Evolutionary conservation across 2,329 filamentous ascomycete genomes (phyloP), one percentile per base, ranked within the genome.

Genomic region (Mollisiaceae sp.): DNA sequence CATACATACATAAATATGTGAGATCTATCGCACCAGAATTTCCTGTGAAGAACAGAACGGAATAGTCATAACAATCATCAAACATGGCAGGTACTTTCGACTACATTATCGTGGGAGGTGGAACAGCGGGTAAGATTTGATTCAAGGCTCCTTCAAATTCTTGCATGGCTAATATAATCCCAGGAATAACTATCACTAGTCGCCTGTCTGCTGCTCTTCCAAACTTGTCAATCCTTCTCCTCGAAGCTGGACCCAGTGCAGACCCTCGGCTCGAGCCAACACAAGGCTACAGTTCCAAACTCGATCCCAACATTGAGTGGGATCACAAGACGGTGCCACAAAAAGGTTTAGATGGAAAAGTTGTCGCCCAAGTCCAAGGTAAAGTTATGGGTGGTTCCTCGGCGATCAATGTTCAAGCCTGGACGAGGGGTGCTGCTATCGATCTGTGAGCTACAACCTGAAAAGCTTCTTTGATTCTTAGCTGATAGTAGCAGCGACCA

Each of bases 371-470:
- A 18, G 72, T 74, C 20, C 65, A 74, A 9, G 78, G 77, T 8
- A 82, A 80, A 54, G 78, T 75, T 0, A 71, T 83, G 2, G 78
- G 80, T 0, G 81, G 81, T 0, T 76, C 78, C 4, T 76, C 77
- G 0, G 74, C 76, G 1, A 78, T 79, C 39, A 82, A 83, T 64
- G 43, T 64, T 62, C 60, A 71, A 62, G 27, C 59, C 43, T 60
- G 65, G 67, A 60, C 63, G 45, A 38, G 66, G 61, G 58, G 64
- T 59, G 52, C 75, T 75, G 76, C 22, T 72, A 72, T 18, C 79
- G 81, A 75, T 78, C 78, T 18, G 79, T 82, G 27, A 82, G 20
- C 39, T 27, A 12, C 47, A 27, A 3, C 6, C 45, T 35, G 20
- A 4, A 15, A n/a, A 6, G 14, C 24, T 2, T 24, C 27, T 55